phyloP scores from a whole-genome alignment of 2,329 filamentous ascomycete genomes.

The Dactylellina sp. region DNA sequence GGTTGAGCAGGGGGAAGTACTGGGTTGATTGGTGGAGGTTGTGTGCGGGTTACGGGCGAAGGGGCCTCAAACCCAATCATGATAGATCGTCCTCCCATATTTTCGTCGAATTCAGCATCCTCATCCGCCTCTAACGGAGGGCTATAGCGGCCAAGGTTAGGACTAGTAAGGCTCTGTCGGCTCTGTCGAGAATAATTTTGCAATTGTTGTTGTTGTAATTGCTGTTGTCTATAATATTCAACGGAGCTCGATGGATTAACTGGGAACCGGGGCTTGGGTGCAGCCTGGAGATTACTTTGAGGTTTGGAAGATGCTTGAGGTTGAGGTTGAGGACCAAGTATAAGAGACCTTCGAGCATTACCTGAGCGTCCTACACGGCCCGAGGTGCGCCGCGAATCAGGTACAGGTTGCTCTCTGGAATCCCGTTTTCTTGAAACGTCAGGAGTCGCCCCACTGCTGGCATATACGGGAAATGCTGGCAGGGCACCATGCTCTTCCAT shows the following conservation, averaged over 20 bases:
- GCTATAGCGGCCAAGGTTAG: slow-evolving; percentile 52
- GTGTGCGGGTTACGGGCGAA: slow-evolving; percentile 25
- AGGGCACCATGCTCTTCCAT: slow-evolving; percentile 38
- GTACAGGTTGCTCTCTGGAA: slow-evolving; percentile 18
- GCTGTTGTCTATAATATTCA: slow-evolving; percentile 48
- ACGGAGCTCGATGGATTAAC: slow-evolving; percentile 38
- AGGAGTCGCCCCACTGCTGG: slow-evolving; percentile 43
- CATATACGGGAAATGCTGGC: slow-evolving; percentile 39
- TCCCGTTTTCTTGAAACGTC: slow-evolving; percentile 54
- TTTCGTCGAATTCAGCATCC: slow-evolving; percentile 47
- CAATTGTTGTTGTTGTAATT: slow-evolving; percentile 26
- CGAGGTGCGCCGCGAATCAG: slow-evolving; percentile 26
- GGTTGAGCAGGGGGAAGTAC: slow-evolving; percentile 59
- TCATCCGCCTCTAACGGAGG: slow-evolving; percentile 53
- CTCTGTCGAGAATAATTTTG: slow-evolving; percentile 36
- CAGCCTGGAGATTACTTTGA: slow-evolving; percentile 1
- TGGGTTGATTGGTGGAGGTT: slow-evolving; percentile 19
- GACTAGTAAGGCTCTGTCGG: slow-evolving; percentile 34
- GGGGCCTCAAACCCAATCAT: slow-evolving; percentile 51
- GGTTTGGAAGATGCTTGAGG: slow-evolving; percentile 25
- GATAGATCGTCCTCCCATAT: slow-evolving; percentile 46
- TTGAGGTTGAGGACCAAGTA: slow-evolving; percentile 51
- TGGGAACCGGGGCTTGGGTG: slow-evolving; percentile 43
- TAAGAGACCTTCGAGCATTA: slow-evolving; percentile 46
- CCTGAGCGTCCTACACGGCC: slow-evolving; percentile 36